phyloP scores from a whole-genome alignment of 352 stramenopile genomes.

The Phytophthora cactorum region DNA sequence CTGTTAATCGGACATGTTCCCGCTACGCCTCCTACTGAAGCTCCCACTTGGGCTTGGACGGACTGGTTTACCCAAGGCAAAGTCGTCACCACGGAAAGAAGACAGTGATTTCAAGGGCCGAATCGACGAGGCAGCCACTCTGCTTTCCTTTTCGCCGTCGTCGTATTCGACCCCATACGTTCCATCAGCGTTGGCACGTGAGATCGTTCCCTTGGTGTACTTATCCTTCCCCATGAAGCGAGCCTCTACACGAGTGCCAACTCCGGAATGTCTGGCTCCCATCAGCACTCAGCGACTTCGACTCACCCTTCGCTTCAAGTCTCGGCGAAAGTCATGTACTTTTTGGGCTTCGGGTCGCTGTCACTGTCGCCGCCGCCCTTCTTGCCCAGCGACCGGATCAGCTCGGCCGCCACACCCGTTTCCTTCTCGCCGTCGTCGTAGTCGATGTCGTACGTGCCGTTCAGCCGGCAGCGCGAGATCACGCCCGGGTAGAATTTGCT shows the following conservation, averaged over 20 bases:
- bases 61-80: slow-evolving; percentile 39
- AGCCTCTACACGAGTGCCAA: slow-evolving; percentile 55
- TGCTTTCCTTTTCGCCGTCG: slow-evolving; percentile 68
- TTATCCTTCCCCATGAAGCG: slow-evolving; percentile 64
- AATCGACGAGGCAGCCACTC: slow-evolving; percentile 48
- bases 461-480: slow-evolving; percentile 47
- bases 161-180: slow-evolving; percentile 83
- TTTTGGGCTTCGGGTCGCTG: slow-evolving; percentile 12
- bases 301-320: slow-evolving; percentile 12
- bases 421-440: slow-evolving; percentile 32
- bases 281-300: slow-evolving; percentile 1
- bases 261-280: slow-evolving; percentile 10
- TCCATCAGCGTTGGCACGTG: slow-evolving; percentile 46
- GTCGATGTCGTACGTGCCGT: slow-evolving; percentile 32
- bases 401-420: slow-evolving; percentile 26
- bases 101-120: slow-evolving; percentile 33
- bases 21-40: slow-evolving; percentile 41
- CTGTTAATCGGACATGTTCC: slow-evolving; percentile 53
- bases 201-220: slow-evolving; percentile 72
- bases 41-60: slow-evolving; percentile 40
- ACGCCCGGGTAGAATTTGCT: slow-evolving; percentile 68
- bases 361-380: slow-evolving; percentile 23
- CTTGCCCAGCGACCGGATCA: slow-evolving; percentile 23
- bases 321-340: background rate
- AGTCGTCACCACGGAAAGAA: slow-evolving; percentile 37